These are phyloP conservation scores for Claviceps maximensis DNA, from an alignment of 2,329 filamentous ascomycete genomes.

Conservation along the genomic window DNA sequence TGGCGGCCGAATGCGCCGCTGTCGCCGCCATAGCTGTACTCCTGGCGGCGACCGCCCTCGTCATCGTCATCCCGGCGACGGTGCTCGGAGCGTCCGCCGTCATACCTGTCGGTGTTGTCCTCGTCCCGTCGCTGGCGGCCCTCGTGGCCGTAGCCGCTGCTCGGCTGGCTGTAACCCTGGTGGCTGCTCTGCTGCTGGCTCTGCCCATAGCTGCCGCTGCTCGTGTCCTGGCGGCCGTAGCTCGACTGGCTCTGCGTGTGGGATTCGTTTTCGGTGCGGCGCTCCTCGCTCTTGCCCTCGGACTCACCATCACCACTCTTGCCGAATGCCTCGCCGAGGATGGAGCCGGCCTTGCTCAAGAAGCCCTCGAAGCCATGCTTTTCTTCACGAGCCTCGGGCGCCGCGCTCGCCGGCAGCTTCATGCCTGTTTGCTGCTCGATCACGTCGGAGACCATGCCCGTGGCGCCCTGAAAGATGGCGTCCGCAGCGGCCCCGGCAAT, in stretches of 20 bases:
- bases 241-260: constrained; percentile 49
- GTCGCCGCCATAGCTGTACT: constrained; percentile 10
- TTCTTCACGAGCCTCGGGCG: constrained; percentile 31
- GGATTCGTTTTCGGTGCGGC: constrained; percentile 43
- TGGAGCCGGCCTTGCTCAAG: constrained; percentile 53
- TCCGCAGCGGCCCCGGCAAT: constrained; percentile 43
- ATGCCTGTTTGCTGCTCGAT: constrained; percentile 33
- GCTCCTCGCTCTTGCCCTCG: constrained; percentile 34
- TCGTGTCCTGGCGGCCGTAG: constrained; percentile 35
- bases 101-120: constrained; percentile 10
- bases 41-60: constrained; percentile 10
- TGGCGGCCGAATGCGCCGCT: constrained; percentile 31
- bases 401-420: constrained; percentile 21
- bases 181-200: constrained; percentile 43
- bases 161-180: constrained; percentile 41
- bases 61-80: constrained; percentile 9
- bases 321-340: constrained; percentile 50
- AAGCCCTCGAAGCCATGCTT: constrained; percentile 57
- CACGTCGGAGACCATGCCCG: constrained; percentile 35
- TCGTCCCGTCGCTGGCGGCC: constrained; percentile 15
- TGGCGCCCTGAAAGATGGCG: constrained; percentile 44
- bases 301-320: constrained; percentile 39
- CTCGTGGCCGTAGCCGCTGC: constrained; percentile 12
- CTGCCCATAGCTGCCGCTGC: constrained; percentile 18
- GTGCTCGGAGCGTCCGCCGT: constrained; percentile 6